phyloP scores from a whole-genome alignment of 1,139 yeast genomes.

The Suhomyces wounanorum region DNA sequence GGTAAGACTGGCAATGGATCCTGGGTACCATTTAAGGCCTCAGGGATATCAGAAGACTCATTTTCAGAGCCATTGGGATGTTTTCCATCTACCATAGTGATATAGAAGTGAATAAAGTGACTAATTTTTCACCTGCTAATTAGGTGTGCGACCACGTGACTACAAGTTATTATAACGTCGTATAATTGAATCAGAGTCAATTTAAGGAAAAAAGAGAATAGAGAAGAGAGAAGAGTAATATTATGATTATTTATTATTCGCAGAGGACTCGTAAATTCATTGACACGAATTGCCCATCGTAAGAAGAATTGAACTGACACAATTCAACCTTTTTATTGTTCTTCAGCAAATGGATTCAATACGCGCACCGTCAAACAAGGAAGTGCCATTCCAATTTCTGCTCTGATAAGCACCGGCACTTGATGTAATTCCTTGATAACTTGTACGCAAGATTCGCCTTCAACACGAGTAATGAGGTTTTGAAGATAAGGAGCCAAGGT shows the following conservation, averaged over 20 bases:
- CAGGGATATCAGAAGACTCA: background rate
- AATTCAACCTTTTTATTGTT: slow-evolving; percentile 1
- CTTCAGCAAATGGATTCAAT: slow-evolving; percentile 73
- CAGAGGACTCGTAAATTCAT: slow-evolving; percentile 5
- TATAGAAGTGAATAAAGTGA: background rate
- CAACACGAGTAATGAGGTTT: slow-evolving; percentile 57
- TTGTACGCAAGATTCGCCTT: slow-evolving; percentile 66
- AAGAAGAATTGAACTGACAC: background rate
- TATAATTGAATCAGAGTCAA: background rate
- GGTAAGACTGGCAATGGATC: slow-evolving; percentile 30
- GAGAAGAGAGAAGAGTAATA: background rate
- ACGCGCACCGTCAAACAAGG: slow-evolving; percentile 94
- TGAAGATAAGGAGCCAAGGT: slow-evolving; percentile 60
- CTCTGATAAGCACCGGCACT: slow-evolving; percentile 84
- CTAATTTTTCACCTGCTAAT: slow-evolving; percentile 5
- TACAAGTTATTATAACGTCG: background rate
- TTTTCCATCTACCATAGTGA: slow-evolving; percentile 6
- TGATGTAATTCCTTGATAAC: slow-evolving; percentile 75
- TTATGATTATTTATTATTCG: slow-evolving; percentile 3
- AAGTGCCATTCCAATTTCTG: slow-evolving; percentile 92
- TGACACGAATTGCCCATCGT: background rate
- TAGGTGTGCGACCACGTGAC: slow-evolving; percentile 7
- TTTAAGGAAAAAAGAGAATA: background rate
- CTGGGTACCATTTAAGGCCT: slow-evolving; percentile 20
- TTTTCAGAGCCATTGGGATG: slow-evolving; percentile 1